Base-by-base conservation (phyloP, 1,284 basidiomycete species). In the Schizophyllum amplum region DNA sequence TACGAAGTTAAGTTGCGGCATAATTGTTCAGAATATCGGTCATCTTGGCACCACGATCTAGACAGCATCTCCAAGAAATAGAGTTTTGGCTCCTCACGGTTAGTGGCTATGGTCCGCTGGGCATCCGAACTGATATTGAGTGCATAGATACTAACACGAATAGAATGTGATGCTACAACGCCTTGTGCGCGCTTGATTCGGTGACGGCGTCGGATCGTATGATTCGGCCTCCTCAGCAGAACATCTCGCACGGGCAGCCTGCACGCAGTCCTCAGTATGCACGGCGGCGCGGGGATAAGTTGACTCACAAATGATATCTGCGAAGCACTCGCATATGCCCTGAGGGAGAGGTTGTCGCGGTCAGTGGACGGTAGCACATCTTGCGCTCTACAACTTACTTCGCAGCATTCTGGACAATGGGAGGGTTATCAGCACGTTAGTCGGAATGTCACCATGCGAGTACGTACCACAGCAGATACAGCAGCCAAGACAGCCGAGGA, bases 401-500 rank as follows among this genome's bases (percentile, higher is more conserved):
- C 75, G 68, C 74, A 78, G 55, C 76, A 78, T 65, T 79, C 76
- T 76, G 55, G 15, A 47, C 42, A 47, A 53, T 46, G 22, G 22
- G 15, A 17, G 33, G 26, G 11, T 17, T 27, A 42, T 23, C 6
- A 52, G 33, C 50, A 42, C 17, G 33, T 27, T 48, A 5, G 27
- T 17, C 13, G 51, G 42, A 5, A 51, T 6, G 50, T 9, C 17
- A 51, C 1, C 1, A 17, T 56, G 21, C 21, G 52, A 6, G 52
- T 56, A 75, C 79, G 63, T 61, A 81, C 80, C 83, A 66, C 79
- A 86, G 70, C 84, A 86, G 21, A 86, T 57, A 75, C 84, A 86
- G 65, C 81, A 84, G 55, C 75, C 82, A 27, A 84, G n/a, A 47
- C 74, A 9, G 27, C 77, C 81, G 20, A 86, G 59, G 72, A 84